These are phyloP conservation scores for Ascobolus immersus DNA, from an alignment of 495 filamentous ascomycete genomes.

Conservation along the genomic window DNA sequence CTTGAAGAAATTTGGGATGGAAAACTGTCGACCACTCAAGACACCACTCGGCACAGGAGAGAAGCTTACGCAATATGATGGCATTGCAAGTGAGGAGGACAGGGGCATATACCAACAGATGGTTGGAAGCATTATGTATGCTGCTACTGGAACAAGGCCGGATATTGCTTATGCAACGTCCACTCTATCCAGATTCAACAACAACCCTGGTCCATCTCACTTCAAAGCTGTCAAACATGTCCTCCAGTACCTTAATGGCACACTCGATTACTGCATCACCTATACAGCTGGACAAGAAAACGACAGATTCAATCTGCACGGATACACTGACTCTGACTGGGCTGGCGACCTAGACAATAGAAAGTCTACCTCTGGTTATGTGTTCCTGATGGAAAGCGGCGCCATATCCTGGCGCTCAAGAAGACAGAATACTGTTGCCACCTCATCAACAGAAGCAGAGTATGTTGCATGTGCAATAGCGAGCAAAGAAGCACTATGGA, in stretches of 20 bases:
- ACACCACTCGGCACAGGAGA: neutral
- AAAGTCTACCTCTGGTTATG: neutral
- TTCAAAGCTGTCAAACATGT: slow-evolving; percentile 2
- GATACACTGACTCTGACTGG: neutral
- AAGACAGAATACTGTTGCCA: neutral
- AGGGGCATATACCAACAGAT: no score
- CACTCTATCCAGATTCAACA: slow-evolving; percentile 7
- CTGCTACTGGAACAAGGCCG: no score
- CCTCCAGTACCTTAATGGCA: slow-evolving; percentile 1
- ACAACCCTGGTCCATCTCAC: slow-evolving; percentile 3
- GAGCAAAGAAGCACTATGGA: no score
- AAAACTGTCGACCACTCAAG: neutral
- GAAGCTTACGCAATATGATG: no score
- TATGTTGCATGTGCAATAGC: neutral
- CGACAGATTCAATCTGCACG: no score
- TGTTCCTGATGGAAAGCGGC: neutral
- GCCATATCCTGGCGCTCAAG: neutral
- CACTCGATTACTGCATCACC: neutral
- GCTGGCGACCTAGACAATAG: neutral
- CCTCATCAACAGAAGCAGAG: neutral
- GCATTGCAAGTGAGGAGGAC: neutral
- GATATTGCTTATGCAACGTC: no score
- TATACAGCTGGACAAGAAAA: neutral
- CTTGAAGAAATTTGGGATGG: neutral
- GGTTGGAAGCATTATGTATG: no score